Evolutionary conservation across 2,329 filamentous ascomycete species (phyloP), one percentile per base, ranked within the genome.

Genomic region (Apiospora pterosperma): DNA sequence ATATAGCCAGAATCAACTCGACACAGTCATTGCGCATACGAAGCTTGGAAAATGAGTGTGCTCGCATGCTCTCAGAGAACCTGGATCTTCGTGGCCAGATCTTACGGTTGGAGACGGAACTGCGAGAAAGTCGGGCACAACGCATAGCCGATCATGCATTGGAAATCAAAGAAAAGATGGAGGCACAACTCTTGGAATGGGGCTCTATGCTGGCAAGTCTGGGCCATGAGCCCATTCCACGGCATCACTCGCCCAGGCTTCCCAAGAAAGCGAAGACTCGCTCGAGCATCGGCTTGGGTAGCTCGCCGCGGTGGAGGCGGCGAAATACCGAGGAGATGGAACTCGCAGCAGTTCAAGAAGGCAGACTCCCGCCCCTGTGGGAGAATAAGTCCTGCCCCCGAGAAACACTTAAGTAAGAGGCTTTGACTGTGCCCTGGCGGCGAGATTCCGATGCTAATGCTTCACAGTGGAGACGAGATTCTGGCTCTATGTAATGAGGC

Each of bases 1-100:
- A 96, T 73, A 90, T 96, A 68, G 92, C 92, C 67, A 88, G 89
- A 75, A 87, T 85, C 71, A 96, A 96, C 78, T 92, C 92, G 28
- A 84, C 86, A 61, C 91, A 94, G 76, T 91, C 90, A 36, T 82
- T 92, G 36, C 89, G 90, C 69, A 94, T 96, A 71, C 88, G 92
- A 66, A 87, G 84, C 68, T 84, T 96, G 65, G 92, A 95, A 73
- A 87, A 89, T 73, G 91, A 96, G 76, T 89, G 87, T 67, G 88
- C 90, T 44, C 87, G 88, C 60, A 84, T 94, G 68, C 82, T 94
- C 28, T 88, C 90, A n/a, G 91, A 96, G 70, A 96, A 96, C 73
- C 84, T 95, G 63, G 84, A 88, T 63, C 83, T 96, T 16, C 86
- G 89, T 62, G 84, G 90, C 66, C 87, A 91, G 66, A 87, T 93